Evolutionary conservation across 306 rosid species (phyloP).

Genomic region (Quercus rubra): DNA sequence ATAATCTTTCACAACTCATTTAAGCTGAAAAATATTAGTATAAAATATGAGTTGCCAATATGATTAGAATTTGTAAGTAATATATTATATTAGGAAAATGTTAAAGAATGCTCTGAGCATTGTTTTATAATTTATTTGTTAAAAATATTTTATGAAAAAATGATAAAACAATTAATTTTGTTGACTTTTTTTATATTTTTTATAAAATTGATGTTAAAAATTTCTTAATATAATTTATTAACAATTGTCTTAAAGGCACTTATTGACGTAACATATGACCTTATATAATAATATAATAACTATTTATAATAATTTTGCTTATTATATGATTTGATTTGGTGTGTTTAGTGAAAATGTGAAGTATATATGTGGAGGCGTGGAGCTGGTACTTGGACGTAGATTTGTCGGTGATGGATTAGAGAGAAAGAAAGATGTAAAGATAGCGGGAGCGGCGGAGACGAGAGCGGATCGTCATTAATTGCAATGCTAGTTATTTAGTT

Average conservation of each 20-base stretch:
- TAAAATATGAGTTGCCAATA: background rate
- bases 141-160: too few species aligned
- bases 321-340: background rate
- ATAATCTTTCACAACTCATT: conserved; percentile 4
- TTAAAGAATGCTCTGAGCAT: too few species aligned
- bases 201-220: too few species aligned
- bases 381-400: background rate
- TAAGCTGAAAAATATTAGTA: background rate
- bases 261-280: too few species aligned
- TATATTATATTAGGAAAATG: too few species aligned
- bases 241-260: too few species aligned
- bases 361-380: background rate
- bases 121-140: too few species aligned
- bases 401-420: conserved; percentile 38
- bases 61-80: background rate
- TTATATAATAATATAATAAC: background rate
- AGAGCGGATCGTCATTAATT: conserved; percentile 59
- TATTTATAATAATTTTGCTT: background rate
- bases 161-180: too few species aligned
- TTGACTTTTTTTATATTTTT: too few species aligned
- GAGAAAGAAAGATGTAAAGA: conserved; percentile 22
- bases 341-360: background rate
- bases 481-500: conserved; percentile 9
- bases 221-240: too few species aligned
- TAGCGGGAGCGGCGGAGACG: conserved; percentile 59